A percentile compares a stretch with the other conserved stretches of the same genome.
Conservation (phyloP, 2,329 filamentous ascomycete genomes). For the Exophiala calicioides region DNA sequence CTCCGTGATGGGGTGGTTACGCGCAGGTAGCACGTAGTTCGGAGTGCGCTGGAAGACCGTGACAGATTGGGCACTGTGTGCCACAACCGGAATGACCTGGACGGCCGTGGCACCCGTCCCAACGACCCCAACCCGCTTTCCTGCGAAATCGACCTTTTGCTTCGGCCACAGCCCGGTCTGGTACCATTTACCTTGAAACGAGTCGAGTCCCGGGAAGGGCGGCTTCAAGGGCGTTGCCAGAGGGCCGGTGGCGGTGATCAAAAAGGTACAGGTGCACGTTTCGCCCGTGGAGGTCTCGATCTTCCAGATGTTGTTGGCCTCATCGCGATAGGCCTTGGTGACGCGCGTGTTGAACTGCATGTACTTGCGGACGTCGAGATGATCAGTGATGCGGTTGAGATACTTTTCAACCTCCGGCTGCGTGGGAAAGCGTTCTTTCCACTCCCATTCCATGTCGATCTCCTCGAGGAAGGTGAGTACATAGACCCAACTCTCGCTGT, state of each 20-base stretch:
- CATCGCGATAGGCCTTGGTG: conserved; percentile 42
- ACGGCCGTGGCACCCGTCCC: conserved; percentile 61
- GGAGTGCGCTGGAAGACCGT: conserved; percentile 63
- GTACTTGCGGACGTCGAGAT: conserved; percentile 46
- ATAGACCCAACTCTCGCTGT: conserved; percentile 50
- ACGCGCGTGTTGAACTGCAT: conserved; percentile 48
- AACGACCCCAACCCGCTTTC: conserved; percentile 63
- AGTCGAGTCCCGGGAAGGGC: conserved; percentile 60
- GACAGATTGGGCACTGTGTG: conserved; percentile 22
- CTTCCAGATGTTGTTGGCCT: conserved; percentile 42
- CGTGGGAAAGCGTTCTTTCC: conserved; percentile 37
- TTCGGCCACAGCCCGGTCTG: conserved; percentile 62
- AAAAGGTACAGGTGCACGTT: conserved; percentile 41
- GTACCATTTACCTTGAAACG: conserved; percentile 60
- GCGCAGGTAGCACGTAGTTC: conserved; percentile 45
- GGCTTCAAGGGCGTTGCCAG: conserved; percentile 51
- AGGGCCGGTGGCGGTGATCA: conserved; percentile 51
- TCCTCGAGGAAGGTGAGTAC: conserved; percentile 32
- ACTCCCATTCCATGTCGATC: conserved; percentile 39
- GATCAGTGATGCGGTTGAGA: conserved; percentile 50
- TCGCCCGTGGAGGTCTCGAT: conserved; percentile 45
- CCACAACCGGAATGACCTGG: conserved; percentile 35
- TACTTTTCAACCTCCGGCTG: conserved; percentile 47
- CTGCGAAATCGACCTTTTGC: conserved; percentile 45
- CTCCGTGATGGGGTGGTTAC: conserved; percentile 20